phyloP scores from a whole-genome alignment of 345 rosid species.

The Arabidopsis thaliana region TAIR10.1 NC_003070.9:22049001-22049500 shows the following conservation, averaged over 20 bases:
- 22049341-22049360: not conserved
- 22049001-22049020: slow-evolving; percentile 73
- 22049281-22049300: slow-evolving; percentile 95
- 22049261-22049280: slow-evolving; percentile 86
- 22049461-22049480: slow-evolving; percentile 73
- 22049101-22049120: slow-evolving; percentile 94
- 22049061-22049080: slow-evolving; percentile 76
- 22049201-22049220: slow-evolving; percentile 83
- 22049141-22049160: slow-evolving; percentile 76
- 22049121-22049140: slow-evolving; percentile 63
- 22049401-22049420: slow-evolving; percentile 92
- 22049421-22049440: slow-evolving; percentile 90
- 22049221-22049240: slow-evolving; percentile 54
- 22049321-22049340: slow-evolving; percentile 22
- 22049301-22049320: slow-evolving; percentile 94
- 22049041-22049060: slow-evolving; percentile 74
- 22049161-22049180: slow-evolving; percentile 71
- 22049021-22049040: slow-evolving; percentile 74
- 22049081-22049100: slow-evolving; percentile 84
- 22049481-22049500: slow-evolving; percentile 61
- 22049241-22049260: slow-evolving; percentile 56
- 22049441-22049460: slow-evolving; percentile 90
- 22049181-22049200: slow-evolving; percentile 74
- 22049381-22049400: slow-evolving; percentile 59
- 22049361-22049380: slow-evolving; percentile 15